Percentiles rank a stretch among this genome's conserved stretches.
Evolutionary conservation across 2,329 filamentous ascomycete species (phyloP).

Genomic region (Hymenoscyphus infarciens): DNA sequence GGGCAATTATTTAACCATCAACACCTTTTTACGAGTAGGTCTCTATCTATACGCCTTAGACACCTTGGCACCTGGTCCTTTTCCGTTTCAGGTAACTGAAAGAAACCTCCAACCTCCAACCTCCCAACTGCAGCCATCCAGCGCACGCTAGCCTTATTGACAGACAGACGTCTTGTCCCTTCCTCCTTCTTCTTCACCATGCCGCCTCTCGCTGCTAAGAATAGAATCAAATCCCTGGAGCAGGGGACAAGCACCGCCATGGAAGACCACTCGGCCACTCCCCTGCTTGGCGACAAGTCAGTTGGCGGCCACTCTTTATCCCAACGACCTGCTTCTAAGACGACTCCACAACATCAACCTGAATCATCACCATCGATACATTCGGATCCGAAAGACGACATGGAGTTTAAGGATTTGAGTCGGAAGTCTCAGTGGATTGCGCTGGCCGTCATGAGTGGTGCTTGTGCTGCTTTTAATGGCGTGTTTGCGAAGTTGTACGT

Average conservation of each 20-base stretch:
- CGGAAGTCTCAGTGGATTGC: slow-evolving; percentile 56
- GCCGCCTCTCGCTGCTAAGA: background rate
- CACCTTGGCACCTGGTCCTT: background rate
- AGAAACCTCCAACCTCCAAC: no score
- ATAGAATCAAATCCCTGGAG: background rate
- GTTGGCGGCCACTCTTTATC: slow-evolving; percentile 13
- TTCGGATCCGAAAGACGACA: slow-evolving; percentile 16
- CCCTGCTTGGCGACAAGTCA: slow-evolving; percentile 11
- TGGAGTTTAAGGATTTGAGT: slow-evolving; percentile 35
- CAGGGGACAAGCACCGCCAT: slow-evolving; percentile 8
- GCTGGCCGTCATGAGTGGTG: slow-evolving; percentile 69
- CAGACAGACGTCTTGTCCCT: background rate
- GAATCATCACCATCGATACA: background rate
- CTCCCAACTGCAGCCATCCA: background rate
- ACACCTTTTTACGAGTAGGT: no score
- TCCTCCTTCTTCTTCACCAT: background rate
- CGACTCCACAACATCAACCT: background rate
- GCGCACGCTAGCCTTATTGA: background rate
- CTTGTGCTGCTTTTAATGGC: slow-evolving; percentile 76
- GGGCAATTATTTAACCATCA: background rate
- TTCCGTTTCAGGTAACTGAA: slow-evolving; percentile 1
- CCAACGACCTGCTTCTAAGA: slow-evolving; percentile 20
- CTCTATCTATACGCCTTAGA: background rate
- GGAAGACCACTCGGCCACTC: background rate
- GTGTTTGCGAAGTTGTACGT: slow-evolving; percentile 71